Evolutionary conservation across 2,329 filamentous ascomycete genomes (phyloP), one percentile per base, ranked within the genome.

Genomic region (Didymella segeticola): DNA sequence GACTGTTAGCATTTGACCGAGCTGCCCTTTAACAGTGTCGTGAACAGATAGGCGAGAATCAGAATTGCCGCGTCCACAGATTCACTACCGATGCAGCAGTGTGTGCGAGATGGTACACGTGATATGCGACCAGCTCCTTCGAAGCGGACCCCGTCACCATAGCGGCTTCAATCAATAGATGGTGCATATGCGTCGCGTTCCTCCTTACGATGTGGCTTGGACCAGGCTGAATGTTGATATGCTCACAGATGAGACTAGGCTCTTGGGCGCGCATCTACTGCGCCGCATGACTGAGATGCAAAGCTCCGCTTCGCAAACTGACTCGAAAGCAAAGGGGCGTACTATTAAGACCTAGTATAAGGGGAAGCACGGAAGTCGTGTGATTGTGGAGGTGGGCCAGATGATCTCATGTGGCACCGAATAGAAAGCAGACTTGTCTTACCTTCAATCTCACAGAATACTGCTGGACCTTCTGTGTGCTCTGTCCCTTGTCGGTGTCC

Each of bases 401-500:
- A 47, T 27, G 9, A 17, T 22, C 5, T 27, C n/a, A 25, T 12
- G 30, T 15, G 17, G 14, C 12, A 23, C 19, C 20, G 5, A 43
- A 42, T 22, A 9, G 15, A 5, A 37, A 37, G 26, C 5, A 23
- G 49, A 43, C 42, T 23, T 22, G 45, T 29, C 69, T 68, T 76
- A 93, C 90, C 85, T 97, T 97, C 52, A 97, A 78, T 53, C 93
- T 85, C 39, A 97, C 93, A 36, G 91, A 91, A 79, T 96, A 97
- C 73, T 97, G 93, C 72, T 96, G 91, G 53, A 97, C 89, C 74
- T 96, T 96, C 71, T 97, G 93, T 1, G 89, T 87, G 72, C 91
- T 96, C 77, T 96, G 89, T 22, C 91, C 90, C 72, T 93, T 95
- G 54, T 89, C 86, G 20, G 86, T 80, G 55, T 91, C 89, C 2